Evolutionary conservation across 2,329 filamentous ascomycete species (phyloP).

Genomic region (Fusarium buxicola): DNA sequence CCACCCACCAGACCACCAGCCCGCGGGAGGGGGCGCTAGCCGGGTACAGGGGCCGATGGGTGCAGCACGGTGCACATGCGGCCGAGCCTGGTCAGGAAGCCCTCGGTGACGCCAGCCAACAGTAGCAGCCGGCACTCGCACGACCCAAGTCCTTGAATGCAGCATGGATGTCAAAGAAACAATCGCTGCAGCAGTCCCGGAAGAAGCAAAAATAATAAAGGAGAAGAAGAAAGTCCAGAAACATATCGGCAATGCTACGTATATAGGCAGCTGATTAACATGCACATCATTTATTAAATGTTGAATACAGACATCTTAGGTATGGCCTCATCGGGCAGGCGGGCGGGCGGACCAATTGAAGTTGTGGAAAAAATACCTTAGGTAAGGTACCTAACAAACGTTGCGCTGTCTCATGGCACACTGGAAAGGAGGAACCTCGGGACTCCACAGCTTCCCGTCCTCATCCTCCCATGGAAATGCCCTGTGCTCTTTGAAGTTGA

Average conservation of each 20-base stretch:
- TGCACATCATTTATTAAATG: too few relatives aligned
- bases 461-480: neutral
- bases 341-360: too few relatives aligned
- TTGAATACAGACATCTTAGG: too few relatives aligned
- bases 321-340: too few relatives aligned
- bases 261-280: slow-evolving; percentile 2
- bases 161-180: slow-evolving; percentile 4
- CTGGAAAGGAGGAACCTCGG: too few relatives aligned
- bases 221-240: slow-evolving; percentile 12
- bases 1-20: slow-evolving; percentile 17
- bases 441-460: neutral
- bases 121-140: slow-evolving; percentile 1
- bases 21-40: slow-evolving; percentile 22
- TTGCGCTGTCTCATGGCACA: too few relatives aligned
- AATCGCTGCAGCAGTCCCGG: neutral
- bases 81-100: neutral
- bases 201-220: slow-evolving; percentile 5
- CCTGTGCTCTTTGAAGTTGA: neutral
- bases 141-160: slow-evolving; percentile 1
- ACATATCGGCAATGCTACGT: slow-evolving; percentile 11
- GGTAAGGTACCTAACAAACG: too few relatives aligned
- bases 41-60: neutral
- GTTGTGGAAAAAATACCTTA: too few relatives aligned
- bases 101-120: slow-evolving; percentile 17
- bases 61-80: slow-evolving; percentile 3